phyloP scores from a whole-genome alignment of 1,284 basidiomycete species.

The Cryptococcus hybrid region DNA sequence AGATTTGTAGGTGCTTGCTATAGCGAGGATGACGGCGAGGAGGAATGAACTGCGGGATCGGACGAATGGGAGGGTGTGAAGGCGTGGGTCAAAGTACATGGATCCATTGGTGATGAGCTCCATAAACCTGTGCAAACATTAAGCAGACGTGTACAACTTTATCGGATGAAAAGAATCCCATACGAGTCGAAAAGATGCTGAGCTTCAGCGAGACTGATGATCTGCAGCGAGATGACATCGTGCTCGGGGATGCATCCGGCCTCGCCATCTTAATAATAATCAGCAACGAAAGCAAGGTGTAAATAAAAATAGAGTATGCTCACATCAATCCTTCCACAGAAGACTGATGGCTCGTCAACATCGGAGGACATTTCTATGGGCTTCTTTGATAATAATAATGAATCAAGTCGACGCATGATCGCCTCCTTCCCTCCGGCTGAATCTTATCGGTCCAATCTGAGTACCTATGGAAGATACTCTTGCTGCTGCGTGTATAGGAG shows the following conservation, averaged over 20 bases:
- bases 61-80: conserved; percentile 16
- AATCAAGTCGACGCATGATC: conserved; percentile 2
- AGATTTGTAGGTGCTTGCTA: conserved; percentile 11
- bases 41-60: conserved; percentile 18
- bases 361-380: neutral
- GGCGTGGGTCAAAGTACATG: conserved; percentile 21
- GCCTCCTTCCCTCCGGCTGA: neutral
- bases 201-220: conserved; percentile 13
- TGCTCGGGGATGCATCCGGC: conserved; percentile 16
- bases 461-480: conserved; percentile 6
- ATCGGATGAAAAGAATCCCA: neutral
- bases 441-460: conserved; percentile 11
- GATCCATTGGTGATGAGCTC: conserved; percentile 15
- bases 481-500: neutral
- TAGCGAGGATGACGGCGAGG: conserved; percentile 15
- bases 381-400: neutral
- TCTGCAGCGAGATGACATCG: conserved; percentile 18
- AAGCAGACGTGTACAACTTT: neutral
- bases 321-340: conserved; percentile 20
- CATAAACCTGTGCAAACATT: conserved; percentile 13
- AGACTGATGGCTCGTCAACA: conserved; percentile 10
- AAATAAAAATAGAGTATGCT: neutral
- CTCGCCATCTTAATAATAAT: conserved; percentile 12
- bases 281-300: neutral
- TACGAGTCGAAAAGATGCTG: conserved; percentile 15